Evolutionary conservation across 495 filamentous ascomycete species (phyloP), one percentile per base, ranked within the genome.

Genomic region (Annulohypoxylon nitens): DNA sequence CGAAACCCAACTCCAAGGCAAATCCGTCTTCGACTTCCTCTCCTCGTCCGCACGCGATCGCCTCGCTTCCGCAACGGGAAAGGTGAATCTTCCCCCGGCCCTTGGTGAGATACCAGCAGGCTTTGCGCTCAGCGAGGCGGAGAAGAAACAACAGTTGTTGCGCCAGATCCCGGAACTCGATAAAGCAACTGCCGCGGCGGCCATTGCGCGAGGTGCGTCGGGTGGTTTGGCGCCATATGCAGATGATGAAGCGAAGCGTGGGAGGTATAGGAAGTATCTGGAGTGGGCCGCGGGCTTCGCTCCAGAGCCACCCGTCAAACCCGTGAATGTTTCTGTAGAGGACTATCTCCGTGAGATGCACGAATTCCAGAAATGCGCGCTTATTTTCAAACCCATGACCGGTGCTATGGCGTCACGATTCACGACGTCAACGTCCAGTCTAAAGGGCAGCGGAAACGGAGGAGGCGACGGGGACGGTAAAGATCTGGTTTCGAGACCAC

Each of bases 1-100:
- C 18, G 95, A 98, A 79, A 84, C 88, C 30, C 88, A 90, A 47
- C 83, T 99, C 1, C 95, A 94, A 3, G 92, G 93, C 9, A 97
- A 98, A 80, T 98, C 96, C 1, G 90, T 99, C 37, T 99, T 98
- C 78, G 94, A 98, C 79, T 98, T 91, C 83, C 88, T 99, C 81
- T 92, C 93, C 0, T 87, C 94, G 1, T 88, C 92, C 43, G 90
- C 93, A 7, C 90, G 96, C 71, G 91, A 93, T 51, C 89, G 89
- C 23, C 87, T 99, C 68, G 93, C 86, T 14, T 85, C 90, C 54
- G 89, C 89, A 3, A 93, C 93, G 8, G 94, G 94, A 1, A 93
- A 90, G 54, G 77, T 80, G 12, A 88, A 95, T 74, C 86, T 99
- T 10, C 96, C 96, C 1, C 88, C 88, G 7, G 96, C 90, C 4